Conservation (phyloP, 768 basidiomycete genomes). For the Mycena chlorophos region DNA sequence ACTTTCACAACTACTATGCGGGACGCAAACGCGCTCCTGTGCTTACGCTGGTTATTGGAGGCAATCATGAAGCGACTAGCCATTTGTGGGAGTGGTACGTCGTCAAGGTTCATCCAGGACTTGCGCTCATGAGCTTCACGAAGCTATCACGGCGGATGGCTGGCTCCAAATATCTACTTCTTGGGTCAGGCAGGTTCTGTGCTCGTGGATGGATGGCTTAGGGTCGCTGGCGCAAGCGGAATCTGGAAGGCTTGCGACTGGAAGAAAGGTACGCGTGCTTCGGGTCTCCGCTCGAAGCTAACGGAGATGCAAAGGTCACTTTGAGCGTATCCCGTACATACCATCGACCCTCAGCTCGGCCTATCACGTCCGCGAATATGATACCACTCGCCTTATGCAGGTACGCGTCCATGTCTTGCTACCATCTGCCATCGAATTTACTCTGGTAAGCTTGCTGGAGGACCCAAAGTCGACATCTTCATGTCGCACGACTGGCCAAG, state of each 20-base stretch:
- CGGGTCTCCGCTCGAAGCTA: neutral
- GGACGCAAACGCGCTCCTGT: conserved; percentile 61
- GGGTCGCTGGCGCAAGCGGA: conserved; percentile 89
- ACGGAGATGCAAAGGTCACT: conserved; percentile 53
- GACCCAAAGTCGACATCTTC: conserved; percentile 73
- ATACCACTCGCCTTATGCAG: conserved; percentile 73
- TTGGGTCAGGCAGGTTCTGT: conserved; percentile 90
- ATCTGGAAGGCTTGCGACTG: conserved; percentile 86
- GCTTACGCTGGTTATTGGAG: conserved; percentile 15
- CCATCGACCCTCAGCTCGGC: conserved; percentile 71
- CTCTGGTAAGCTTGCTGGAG: conserved; percentile 26
- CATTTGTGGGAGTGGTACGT: conserved; percentile 17
- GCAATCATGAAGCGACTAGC: conserved; percentile 15
- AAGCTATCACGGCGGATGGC: conserved; percentile 95
- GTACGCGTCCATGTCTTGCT: conserved; percentile 36
- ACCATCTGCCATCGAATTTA: neutral
- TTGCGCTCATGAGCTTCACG: neutral
- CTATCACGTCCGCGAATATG: conserved; percentile 90
- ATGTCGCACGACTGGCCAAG: conserved; percentile 98
- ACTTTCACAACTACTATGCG: conserved; percentile 72
- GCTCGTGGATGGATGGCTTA: conserved; percentile 74
- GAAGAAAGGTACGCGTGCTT: conserved; percentile 48
- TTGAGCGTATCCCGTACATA: conserved; percentile 83
- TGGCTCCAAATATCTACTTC: conserved; percentile 96
- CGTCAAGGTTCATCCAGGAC: too few relatives aligned